A percentile compares a stretch with the other conserved stretches of the same genome.
Conservation (phyloP, 257 asterid genomes). For the Rhazya stricta region DNA sequence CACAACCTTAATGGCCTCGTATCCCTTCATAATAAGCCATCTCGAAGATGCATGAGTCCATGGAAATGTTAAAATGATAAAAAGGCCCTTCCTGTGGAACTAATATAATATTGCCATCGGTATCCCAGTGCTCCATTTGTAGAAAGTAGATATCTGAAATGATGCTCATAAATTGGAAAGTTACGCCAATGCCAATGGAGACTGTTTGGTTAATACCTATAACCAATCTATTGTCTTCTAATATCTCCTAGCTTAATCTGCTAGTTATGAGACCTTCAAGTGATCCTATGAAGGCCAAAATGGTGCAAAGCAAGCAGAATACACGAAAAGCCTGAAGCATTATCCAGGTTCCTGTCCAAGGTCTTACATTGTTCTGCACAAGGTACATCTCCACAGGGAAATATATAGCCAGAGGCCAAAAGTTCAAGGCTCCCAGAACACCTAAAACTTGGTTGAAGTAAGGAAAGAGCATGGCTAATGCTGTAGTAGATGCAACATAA, state of each 20-base stretch:
- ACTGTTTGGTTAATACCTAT: too few species aligned
- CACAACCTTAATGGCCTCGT: too few species aligned
- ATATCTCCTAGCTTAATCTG: slow-evolving; percentile 34
- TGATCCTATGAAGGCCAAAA: slow-evolving; percentile 57
- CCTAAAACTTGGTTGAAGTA: slow-evolving; percentile 67
- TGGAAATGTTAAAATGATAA: too few species aligned
- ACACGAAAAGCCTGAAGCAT: slow-evolving; percentile 46
- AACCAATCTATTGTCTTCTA: too few species aligned
- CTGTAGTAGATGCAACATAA: slow-evolving; percentile 56
- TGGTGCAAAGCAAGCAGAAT: slow-evolving; percentile 40
- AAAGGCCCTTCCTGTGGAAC: too few species aligned
- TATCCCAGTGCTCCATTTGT: too few species aligned
- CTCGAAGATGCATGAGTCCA: too few species aligned
- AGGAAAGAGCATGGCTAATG: slow-evolving; percentile 52
- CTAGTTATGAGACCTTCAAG: slow-evolving; percentile 48
- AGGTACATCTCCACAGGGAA: slow-evolving; percentile 58
- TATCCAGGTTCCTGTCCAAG: slow-evolving; percentile 48
- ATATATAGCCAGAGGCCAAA: slow-evolving; percentile 70
- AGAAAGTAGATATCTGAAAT: too few species aligned
- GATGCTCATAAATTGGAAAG: too few species aligned
- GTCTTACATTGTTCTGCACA: slow-evolving; percentile 27
- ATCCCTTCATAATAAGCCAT: too few species aligned
- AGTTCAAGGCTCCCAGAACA: slow-evolving; percentile 56
- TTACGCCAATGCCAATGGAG: too few species aligned
- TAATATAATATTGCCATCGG: too few species aligned